phyloP scores from a whole-genome alignment of 805 yeast species.

The Yarrowia bubula region DNA sequence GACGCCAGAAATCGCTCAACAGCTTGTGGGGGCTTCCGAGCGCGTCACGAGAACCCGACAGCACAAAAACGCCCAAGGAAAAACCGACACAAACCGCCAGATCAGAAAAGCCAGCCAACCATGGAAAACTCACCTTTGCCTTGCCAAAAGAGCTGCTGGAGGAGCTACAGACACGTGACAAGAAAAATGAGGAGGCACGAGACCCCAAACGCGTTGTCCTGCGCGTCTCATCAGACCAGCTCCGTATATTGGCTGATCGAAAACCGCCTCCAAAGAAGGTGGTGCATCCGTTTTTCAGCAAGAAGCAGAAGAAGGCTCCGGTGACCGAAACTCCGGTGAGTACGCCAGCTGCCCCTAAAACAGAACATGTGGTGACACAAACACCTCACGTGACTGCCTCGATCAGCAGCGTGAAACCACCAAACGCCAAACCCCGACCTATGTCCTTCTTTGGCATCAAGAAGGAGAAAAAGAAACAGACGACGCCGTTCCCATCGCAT shows the following conservation, averaged over 20 bases:
- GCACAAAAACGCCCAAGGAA: too few species aligned
- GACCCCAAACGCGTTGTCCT: background rate
- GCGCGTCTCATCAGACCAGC: slow-evolving; percentile 5
- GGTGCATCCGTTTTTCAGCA: slow-evolving; percentile 8
- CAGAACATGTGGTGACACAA: too few species aligned
- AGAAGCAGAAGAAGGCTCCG: slow-evolving; percentile 2
- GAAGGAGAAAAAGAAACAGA: background rate
- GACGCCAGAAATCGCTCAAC: slow-evolving; percentile 19
- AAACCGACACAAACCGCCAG: too few species aligned
- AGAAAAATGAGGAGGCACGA: background rate
- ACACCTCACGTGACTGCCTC: background rate
- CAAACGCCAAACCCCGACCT: background rate
- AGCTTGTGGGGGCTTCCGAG: slow-evolving; percentile 6
- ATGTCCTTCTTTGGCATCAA: background rate
- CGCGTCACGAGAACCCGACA: background rate
- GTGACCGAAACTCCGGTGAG: background rate
- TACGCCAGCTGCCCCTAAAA: too few species aligned
- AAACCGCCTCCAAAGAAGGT: slow-evolving; percentile 11
- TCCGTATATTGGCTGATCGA: background rate
- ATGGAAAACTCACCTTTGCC: background rate
- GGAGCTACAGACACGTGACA: background rate
- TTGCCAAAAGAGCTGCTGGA: background rate
- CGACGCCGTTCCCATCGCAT: background rate
- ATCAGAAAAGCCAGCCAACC: background rate
- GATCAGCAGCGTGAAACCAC: background rate